Evolutionary conservation across 2,329 filamentous ascomycete species (phyloP).

Genomic region (Hypoxylon sp.): DNA sequence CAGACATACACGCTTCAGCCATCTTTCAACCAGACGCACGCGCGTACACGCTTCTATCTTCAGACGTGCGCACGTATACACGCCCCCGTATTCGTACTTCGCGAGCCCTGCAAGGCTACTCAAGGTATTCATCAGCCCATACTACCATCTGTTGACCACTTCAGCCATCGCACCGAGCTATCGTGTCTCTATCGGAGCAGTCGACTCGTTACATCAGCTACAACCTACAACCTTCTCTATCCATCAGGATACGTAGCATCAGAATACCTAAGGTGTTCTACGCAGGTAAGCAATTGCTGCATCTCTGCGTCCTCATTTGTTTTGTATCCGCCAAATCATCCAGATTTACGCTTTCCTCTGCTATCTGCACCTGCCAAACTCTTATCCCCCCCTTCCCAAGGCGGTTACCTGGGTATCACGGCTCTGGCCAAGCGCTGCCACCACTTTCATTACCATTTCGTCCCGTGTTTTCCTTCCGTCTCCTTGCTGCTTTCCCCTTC

Average conservation of each 20-base stretch:
- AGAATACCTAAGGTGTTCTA: too few species aligned
- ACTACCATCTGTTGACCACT: background rate
- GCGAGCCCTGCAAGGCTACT: too few species aligned
- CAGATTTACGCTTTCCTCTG: background rate
- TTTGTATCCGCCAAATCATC: background rate
- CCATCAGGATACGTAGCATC: background rate
- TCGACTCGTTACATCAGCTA: background rate
- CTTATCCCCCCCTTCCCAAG: background rate
- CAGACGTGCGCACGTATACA: too few species aligned
- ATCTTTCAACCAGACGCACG: too few species aligned
- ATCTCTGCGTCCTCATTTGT: background rate
- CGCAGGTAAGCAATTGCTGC: constrained; percentile 5
- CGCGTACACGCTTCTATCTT: too few species aligned
- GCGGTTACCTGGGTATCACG: background rate
- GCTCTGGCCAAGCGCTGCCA: too few species aligned
- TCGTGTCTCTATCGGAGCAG: background rate
- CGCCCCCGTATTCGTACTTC: too few species aligned
- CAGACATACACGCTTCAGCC: background rate
- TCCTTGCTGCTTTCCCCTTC: too few species aligned
- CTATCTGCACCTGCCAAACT: background rate
- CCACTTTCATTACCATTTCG: too few species aligned
- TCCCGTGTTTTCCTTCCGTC: background rate
- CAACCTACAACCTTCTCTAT: background rate
- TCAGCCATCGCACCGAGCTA: constrained; percentile 3
- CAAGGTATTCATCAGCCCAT: background rate